These are phyloP conservation scores for Capillidium heterosporum DNA, from an alignment of 371 early-diverging fungal genomes.

Conservation along the genomic window DNA sequence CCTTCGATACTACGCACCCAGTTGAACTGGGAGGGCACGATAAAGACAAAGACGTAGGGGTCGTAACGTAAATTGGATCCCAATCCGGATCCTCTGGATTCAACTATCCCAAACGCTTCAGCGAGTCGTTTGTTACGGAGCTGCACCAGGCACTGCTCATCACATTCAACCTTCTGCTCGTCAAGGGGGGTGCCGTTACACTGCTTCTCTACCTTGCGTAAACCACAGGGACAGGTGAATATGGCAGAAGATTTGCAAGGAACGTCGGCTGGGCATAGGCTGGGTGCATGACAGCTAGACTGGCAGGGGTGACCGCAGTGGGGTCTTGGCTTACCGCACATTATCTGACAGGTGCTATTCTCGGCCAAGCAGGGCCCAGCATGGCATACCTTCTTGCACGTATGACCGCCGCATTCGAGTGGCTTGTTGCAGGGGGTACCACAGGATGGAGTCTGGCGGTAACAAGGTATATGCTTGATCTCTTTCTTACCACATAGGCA, in stretches of 20 bases:
- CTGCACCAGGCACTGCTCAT: conserved; percentile 50
- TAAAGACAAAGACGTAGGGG: conserved; percentile 8
- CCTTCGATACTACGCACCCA: conserved; percentile 45
- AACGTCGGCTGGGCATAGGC: conserved; percentile 34
- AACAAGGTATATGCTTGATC: conserved; percentile 52
- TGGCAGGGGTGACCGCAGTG: conserved; percentile 53
- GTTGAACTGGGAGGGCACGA: not conserved
- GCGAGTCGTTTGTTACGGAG: conserved; percentile 52
- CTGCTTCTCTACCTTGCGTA: conserved; percentile 13
- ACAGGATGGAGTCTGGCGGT: conserved; percentile 40
- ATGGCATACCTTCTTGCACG: conserved; percentile 53
- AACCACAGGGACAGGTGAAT: conserved; percentile 51
- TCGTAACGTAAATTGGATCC: not conserved
- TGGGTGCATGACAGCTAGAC: conserved; percentile 37
- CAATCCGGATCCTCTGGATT: too few species aligned
- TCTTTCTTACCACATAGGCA: conserved; percentile 55
- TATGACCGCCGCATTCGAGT: conserved; percentile 45
- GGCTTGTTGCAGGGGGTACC: conserved; percentile 43
- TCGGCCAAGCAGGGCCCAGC: conserved; percentile 34
- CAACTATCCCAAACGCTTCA: conserved; percentile 40
- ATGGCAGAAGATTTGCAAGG: conserved; percentile 30
- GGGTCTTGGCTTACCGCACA: conserved; percentile 35
- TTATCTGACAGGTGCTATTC: conserved; percentile 25
- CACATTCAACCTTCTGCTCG: conserved; percentile 24
- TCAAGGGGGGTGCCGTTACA: conserved; percentile 20